A percentile compares a stretch with the other conserved stretches of the same genome.
Conservation (phyloP, 2,329 filamentous ascomycete species). For the Delphinella strobiligena region DNA sequence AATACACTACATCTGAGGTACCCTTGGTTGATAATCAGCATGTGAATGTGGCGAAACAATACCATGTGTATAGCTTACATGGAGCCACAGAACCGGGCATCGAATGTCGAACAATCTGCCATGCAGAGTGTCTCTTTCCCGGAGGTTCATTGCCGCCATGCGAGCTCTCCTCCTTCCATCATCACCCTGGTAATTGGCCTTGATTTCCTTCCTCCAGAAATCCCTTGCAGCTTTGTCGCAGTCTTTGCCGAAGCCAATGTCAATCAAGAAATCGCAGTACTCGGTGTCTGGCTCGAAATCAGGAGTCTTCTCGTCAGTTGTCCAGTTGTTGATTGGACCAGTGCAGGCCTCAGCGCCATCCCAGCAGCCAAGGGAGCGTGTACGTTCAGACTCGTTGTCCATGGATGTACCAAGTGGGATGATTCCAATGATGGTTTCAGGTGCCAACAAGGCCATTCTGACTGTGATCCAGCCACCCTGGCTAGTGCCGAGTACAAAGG, state of each 20-base stretch:
- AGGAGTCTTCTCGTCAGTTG: conserved; percentile 24
- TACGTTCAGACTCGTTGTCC: conserved; percentile 35
- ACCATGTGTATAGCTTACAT: too few relatives aligned
- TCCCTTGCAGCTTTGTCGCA: conserved; percentile 23
- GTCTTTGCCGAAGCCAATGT: conserved; percentile 34
- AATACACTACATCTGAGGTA: conserved; percentile 29
- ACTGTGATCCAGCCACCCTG: conserved; percentile 43
- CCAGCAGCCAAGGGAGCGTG: conserved; percentile 37
- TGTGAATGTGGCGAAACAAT: too few relatives aligned
- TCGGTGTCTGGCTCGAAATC: conserved; percentile 30
- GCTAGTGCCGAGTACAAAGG: conserved; percentile 39
- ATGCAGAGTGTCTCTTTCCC: conserved; percentile 37
- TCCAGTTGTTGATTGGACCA: conserved; percentile 28
- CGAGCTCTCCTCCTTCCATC: conserved; percentile 34
- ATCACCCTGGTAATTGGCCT: conserved; percentile 35
- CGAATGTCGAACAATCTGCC: conserved; percentile 32
- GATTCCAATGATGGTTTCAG: conserved; percentile 37
- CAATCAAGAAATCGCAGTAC: conserved; percentile 34
- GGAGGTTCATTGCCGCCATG: conserved; percentile 40
- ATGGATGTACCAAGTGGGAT: conserved; percentile 41
- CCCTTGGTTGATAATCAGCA: too few relatives aligned
- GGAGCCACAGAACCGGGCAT: conserved; percentile 41
- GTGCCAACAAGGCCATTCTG: conserved; percentile 39
- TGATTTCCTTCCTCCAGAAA: conserved; percentile 33
- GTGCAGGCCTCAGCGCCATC: conserved; percentile 25